Evolutionary conservation across 805 yeast genomes (phyloP), one percentile per base, ranked within the genome.

Genomic region (Yarrowia sp.): DNA sequence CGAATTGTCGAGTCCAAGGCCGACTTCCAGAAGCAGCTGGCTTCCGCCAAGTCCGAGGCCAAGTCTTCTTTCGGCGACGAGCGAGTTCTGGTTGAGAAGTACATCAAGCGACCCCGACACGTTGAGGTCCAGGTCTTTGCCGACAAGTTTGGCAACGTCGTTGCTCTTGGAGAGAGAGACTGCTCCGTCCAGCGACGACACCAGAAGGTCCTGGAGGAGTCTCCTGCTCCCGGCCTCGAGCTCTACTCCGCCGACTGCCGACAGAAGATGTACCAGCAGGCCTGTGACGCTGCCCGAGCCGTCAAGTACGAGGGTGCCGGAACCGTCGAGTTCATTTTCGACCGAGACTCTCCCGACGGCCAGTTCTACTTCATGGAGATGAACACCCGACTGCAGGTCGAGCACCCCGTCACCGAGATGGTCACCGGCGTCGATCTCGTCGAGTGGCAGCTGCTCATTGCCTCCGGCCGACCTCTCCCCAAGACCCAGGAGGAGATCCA

Each of bases 81-180:
- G 24, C 81, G 81, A 59, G 84, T 81, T 6, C 76, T 81, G 67
- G 73, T 81, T 64, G 85, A 81, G 69, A 75, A 83, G 68, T 81
- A 81, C 65, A 83, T 81, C 31, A 82, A 79, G 66, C 77, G 80
- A 61, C 82, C 84, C 16, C 74, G 84, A 63, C 85, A 81, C 68
- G 82, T 81, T 32, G 85, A 81, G 68, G 78, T 81, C 63, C 85
- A 81, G 70, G 80, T 81, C 74, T 78, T 81, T 65, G 85, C 84
- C 55, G 84, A 81, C 68, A 81, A 81, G 56, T 72, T 73, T 60
- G 84, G 84, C 46, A 76, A 76, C 65, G 84, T 82, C n/a, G 78
- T 80, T 66, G 83, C 84, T 10, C 70, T 81, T 38, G 84, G 84
- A 31, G 85, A 81, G 69, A 73, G 85, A 68, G 85, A 81, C 66